A percentile compares a stretch with the other conserved stretches of the same genome.
Evolutionary conservation across 2,329 filamentous ascomycete species (phyloP).

Genomic region (Fusarium staphyleae): DNA sequence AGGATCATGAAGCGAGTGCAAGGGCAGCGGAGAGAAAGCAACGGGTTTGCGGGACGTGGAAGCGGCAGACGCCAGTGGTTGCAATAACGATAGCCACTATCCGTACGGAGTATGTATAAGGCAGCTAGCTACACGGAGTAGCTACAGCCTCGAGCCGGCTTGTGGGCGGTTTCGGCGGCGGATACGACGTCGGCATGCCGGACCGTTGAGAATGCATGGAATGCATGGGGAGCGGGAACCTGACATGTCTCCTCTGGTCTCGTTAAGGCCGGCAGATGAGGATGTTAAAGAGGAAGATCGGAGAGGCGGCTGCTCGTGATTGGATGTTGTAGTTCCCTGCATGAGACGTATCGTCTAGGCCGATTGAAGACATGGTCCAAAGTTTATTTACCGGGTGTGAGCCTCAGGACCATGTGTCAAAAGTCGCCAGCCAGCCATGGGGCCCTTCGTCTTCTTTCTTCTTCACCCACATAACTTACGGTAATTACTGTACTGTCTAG

Average conservation of each 20-base stretch:
- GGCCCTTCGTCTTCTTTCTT: too few species aligned
- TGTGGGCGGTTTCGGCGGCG: slow-evolving; percentile 26
- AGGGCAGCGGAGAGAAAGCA: neutral
- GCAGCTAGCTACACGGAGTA: slow-evolving; percentile 10
- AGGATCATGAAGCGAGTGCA: slow-evolving; percentile 18
- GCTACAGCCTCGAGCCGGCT: slow-evolving; percentile 22
- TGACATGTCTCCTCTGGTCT: slow-evolving; percentile 31
- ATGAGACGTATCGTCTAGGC: slow-evolving; percentile 28
- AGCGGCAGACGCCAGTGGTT: slow-evolving; percentile 16
- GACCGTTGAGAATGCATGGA: slow-evolving; percentile 40
- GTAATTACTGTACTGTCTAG: too few species aligned
- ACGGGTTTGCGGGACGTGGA: slow-evolving; percentile 2
- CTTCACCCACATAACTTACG: too few species aligned
- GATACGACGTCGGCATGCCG: slow-evolving; percentile 34
- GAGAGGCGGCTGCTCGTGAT: slow-evolving; percentile 27
- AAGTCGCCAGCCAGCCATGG: too few species aligned
- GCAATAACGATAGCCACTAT: slow-evolving; percentile 11
- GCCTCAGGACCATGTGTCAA: slow-evolving; percentile 20
- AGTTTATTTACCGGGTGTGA: slow-evolving; percentile 30
- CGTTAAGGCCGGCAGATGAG: slow-evolving; percentile 18
- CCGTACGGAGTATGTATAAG: too few species aligned
- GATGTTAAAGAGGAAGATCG: slow-evolving; percentile 24
- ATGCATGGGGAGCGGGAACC: slow-evolving; percentile 39
- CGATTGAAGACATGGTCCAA: slow-evolving; percentile 23
- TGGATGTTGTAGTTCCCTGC: slow-evolving; percentile 38